Evolutionary conservation across 192 early-diverging fungal species (phyloP).

Genomic region (Dissophora ornata): DNA sequence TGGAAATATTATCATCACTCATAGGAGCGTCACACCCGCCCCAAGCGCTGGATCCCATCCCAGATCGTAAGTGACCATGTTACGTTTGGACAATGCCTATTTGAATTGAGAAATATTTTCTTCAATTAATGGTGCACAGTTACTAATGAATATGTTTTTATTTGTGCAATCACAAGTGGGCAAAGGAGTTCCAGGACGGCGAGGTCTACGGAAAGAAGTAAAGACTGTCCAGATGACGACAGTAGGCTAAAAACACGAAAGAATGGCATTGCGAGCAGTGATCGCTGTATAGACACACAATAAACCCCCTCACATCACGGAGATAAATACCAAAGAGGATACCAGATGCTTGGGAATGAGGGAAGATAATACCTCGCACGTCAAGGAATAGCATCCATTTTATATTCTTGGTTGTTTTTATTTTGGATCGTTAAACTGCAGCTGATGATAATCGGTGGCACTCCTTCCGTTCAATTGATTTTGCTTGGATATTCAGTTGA

Average conservation of each 20-base stretch:
- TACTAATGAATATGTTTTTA: no score
- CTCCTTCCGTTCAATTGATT: neutral
- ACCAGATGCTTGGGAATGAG: no score
- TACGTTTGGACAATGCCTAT: no score
- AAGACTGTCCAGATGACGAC: neutral
- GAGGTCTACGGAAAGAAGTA: constrained; percentile 56
- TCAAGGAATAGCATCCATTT: no score
- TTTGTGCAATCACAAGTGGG: constrained; percentile 35
- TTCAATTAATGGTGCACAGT: no score
- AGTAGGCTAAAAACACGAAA: neutral
- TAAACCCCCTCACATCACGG: neutral
- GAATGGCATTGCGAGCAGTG: neutral
- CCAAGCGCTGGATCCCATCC: constrained; percentile 47
- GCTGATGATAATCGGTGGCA: neutral
- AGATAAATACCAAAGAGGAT: constrained; percentile 10
- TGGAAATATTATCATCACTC: no score
- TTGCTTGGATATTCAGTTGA: neutral
- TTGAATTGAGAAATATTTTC: no score
- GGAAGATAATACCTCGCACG: no score
- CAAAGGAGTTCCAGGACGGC: constrained; percentile 54
- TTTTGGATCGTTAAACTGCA: neutral
- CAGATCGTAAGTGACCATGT: constrained; percentile 32
- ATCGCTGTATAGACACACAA: constrained; percentile 17
- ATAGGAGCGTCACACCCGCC: constrained; percentile 52
- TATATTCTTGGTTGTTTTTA: no score